Base-by-base conservation (phyloP, 768 basidiomycete genomes). In the Boletus sensibilis region DNA sequence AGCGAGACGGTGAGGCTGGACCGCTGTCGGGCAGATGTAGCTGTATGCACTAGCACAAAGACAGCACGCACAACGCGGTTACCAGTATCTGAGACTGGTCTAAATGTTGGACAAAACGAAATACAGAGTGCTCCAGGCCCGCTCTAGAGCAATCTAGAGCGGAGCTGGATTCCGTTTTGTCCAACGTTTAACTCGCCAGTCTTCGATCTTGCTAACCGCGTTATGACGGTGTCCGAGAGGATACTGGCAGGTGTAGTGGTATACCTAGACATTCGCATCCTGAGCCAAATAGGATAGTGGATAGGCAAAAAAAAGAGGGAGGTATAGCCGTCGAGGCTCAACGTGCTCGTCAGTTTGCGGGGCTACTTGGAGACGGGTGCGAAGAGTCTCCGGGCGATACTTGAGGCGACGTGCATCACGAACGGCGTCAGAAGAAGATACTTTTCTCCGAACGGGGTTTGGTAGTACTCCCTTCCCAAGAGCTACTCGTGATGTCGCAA, bases 391-490 rank as follows among this genome's bases (percentile, higher is more conserved):
- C 86, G 86, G 10, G 79, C 62, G n/a, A 82, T 56, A 4, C 82
- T 83, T 1, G 88, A 78, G 7, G 82, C 55, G 21, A 84, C 70
- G 65, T 94, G 92, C 10, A 86, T 64, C 31, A 74, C 73, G n/a
- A 95, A 71, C 0, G 92, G 92, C 1, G 75, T 73, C 33, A 89
- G 74, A 11, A 94, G 75, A 13, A 93, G 81, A 41, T 82, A 81
- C 39, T 77, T 82, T 70, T 94, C 91, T 21, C 82, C 82, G 50
- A 86, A 78, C 0, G 73, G 53, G 0, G 87, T 88, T 67, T 94
- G 90, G 69, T 95, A 94, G 72, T 92, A 92, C 72, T 92, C 92
- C 51, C 92, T 75, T 11, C 91, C 90, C 13, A 95, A 76, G 42
- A 94, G 75, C 90, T 94, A 20, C 9, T 12, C n/a, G 23, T 10